These are phyloP conservation scores for Colletotrichum spaethianum DNA, from an alignment of 2,329 filamentous ascomycete species.

Conservation along the genomic window DNA sequence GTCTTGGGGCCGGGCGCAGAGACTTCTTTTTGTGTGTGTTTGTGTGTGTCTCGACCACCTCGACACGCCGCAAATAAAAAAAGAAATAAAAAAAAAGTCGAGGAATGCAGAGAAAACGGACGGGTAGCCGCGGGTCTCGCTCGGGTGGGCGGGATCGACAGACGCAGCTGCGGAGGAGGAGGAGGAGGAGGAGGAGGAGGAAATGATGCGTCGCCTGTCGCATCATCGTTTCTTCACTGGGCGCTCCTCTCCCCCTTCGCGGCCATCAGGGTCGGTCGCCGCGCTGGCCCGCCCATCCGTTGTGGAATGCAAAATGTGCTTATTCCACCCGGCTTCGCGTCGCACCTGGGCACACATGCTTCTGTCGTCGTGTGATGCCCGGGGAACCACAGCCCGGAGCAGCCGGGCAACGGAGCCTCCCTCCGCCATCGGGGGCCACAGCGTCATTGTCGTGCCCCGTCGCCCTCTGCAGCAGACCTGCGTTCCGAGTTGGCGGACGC, in stretches of 20 bases:
- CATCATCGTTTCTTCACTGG: neutral
- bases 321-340: slow-evolving; percentile 5
- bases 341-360: slow-evolving; percentile 28
- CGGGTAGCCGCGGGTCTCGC: slow-evolving; percentile 15
- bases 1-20: neutral
- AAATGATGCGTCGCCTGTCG: neutral
- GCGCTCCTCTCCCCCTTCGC: too few species aligned
- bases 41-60: slow-evolving; percentile 13
- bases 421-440: neutral
- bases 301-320: neutral
- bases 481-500: neutral
- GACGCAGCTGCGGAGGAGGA: neutral
- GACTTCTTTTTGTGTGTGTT: neutral
- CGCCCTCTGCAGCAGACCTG: neutral
- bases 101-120: neutral
- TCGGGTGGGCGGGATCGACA: neutral
- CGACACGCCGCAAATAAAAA: neutral
- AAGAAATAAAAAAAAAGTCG: neutral
- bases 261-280: neutral
- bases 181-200: too few species aligned
- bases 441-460: neutral
- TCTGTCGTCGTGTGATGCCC: slow-evolving; percentile 24
- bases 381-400: neutral
- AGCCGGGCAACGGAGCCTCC: slow-evolving; percentile 7
- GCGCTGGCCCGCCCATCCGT: neutral